Percentiles rank a stretch among this genome's conserved stretches.
These are phyloP conservation scores for Paramecium bursaria DNA, from an alignment of 73 alveolate species.

Conservation along the genomic window DNA sequence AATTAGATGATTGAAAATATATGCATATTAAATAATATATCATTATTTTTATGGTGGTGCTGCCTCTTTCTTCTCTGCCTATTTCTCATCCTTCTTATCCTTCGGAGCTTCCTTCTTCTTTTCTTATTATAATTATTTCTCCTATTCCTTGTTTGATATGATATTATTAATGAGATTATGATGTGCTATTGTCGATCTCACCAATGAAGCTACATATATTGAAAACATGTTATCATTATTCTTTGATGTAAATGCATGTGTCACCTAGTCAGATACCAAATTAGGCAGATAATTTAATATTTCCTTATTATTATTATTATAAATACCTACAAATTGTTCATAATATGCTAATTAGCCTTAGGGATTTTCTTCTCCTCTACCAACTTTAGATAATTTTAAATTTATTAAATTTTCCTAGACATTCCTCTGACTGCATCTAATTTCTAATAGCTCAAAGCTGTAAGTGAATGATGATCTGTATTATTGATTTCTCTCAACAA, in stretches of 20 bases:
- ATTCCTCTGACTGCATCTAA: constrained; percentile 64
- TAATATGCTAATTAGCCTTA: constrained; percentile 63
- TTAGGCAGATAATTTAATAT: constrained; percentile 84
- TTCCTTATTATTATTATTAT: constrained; percentile 74
- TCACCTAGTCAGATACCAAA: constrained; percentile 70
- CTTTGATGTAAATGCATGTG: constrained; percentile 75
- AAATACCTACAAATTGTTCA: constrained; percentile 73
- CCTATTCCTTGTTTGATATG: constrained; percentile 72
- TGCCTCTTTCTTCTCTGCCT: too few relatives aligned
- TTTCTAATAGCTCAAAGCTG: constrained; percentile 50
- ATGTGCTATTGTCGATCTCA: constrained; percentile 77
- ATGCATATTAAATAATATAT: background rate
- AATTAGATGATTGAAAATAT: constrained; percentile 75
- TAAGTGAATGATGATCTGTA: constrained; percentile 77
- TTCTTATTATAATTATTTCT: constrained; percentile 57
- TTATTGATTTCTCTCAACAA: constrained; percentile 98
- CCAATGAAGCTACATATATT: constrained; percentile 76
- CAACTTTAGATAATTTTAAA: constrained; percentile 38
- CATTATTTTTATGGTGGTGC: too few relatives aligned
- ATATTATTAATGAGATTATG: constrained; percentile 85
- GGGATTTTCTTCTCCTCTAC: constrained; percentile 58
- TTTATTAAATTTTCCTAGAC: constrained; percentile 60
- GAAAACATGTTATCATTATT: constrained; percentile 84
- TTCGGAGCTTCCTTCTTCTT: too few relatives aligned
- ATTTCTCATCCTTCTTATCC: too few relatives aligned